Conservation (phyloP, 768 basidiomycete genomes). For the Leucocoprinus birnbaumii region DNA sequence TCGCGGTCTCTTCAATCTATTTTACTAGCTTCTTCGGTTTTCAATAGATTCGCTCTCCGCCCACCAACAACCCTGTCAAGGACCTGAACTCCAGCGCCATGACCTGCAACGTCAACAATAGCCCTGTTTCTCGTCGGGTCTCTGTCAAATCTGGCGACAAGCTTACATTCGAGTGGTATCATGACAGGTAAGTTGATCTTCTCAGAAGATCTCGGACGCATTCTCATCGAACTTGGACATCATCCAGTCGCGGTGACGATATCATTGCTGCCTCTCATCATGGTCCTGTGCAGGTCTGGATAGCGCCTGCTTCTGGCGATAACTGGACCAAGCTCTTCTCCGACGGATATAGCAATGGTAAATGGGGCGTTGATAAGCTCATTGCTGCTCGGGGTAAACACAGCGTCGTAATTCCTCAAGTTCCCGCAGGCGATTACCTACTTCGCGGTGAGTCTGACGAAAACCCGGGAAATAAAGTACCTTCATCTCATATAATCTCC, state of each 20-base stretch:
- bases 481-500: too few species aligned
- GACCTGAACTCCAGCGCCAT: conserved; percentile 27
- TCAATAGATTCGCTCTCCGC: conserved; percentile 31
- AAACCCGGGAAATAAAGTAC: not conserved
- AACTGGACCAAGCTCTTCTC: conserved; percentile 33
- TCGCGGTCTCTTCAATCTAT: too few species aligned
- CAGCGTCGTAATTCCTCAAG: conserved; percentile 28
- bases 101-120: conserved; percentile 30
- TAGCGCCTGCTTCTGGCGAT: conserved; percentile 25
- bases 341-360: conserved; percentile 20
- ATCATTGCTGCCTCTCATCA: conserved; percentile 34
- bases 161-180: too few species aligned
- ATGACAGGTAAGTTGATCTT: too few species aligned
- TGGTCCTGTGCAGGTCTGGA: conserved; percentile 32
- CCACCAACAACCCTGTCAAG: conserved; percentile 34
- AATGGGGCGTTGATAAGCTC: conserved; percentile 31
- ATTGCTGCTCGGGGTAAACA: conserved; percentile 28
- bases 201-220: not conserved
- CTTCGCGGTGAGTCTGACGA: too few species aligned
- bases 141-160: conserved; percentile 17
- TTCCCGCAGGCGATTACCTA: conserved; percentile 21
- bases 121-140: conserved; percentile 25
- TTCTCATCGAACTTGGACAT: not conserved
- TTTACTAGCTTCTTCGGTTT: not conserved
- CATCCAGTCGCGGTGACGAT: conserved; percentile 29